Evolutionary conservation across 2,329 filamentous ascomycete genomes (phyloP), one percentile per base, ranked within the genome.

Genomic region (Penicillium polonicum): DNA sequence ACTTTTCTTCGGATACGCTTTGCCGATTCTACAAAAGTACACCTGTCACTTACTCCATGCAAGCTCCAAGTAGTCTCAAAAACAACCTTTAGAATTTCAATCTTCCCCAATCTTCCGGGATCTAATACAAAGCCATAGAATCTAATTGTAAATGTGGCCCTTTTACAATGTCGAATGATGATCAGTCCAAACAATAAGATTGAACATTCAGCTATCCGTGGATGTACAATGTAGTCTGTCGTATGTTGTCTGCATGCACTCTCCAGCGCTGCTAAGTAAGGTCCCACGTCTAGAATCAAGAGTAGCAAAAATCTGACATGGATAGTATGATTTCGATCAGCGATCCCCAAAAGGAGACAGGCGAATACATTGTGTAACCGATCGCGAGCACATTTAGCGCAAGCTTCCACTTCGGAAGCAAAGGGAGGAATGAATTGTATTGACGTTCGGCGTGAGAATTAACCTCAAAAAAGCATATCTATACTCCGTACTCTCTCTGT

Each of bases 381-480:
- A 8, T 17, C 25, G 9, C 41, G 21, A 55, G 10, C 29, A 9
- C 41, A 45, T 21, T 27, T 45, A 31, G 41, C 39, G 39, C 46
- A 56, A 56, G 25, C 12, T 52, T 45, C 31, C n/a, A 45, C 33
- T 35, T 56, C 33, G 19, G 33, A 39, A 45, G 19, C 9, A 7
- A 21, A 29, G 6, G 33, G 38, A 38, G 45, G 38, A 39, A 39
- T 42, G 12, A 42, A 55, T 36, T 12, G 45, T 27, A 46, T 39
- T 39, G 23, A 46, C 7, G 15, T 29, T 39, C 31, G 38, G 31
- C 29, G 43, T n/a, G n/a, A 42, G 56, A 57, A 62, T 65, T 53
- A 50, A 62, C 51, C 64, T 63, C 33, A 48, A 59, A 55, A 31
- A 19, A 27, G 35, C 23, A 41, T 29, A 29, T 31, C 12, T 36